Evolutionary conservation across 2,329 filamentous ascomycete species (phyloP).

Genomic region (Coleophoma crateriformis): DNA sequence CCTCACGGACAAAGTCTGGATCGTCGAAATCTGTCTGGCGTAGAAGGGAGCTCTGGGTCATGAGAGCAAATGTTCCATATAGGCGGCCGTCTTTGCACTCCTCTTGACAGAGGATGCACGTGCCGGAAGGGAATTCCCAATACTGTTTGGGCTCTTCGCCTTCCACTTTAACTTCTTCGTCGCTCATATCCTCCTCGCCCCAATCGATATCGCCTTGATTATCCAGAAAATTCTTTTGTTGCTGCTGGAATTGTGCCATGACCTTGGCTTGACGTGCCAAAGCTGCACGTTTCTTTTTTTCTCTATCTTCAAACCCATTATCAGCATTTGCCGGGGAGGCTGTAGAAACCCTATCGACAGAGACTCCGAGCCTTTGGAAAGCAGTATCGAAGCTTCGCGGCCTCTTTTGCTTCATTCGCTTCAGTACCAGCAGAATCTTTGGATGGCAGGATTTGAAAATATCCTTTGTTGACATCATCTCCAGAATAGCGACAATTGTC

Average conservation of each 20-base stretch:
- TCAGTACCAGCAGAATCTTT: constrained; percentile 79
- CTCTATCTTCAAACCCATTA: constrained; percentile 55
- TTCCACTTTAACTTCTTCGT: constrained; percentile 55
- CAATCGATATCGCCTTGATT: constrained; percentile 85
- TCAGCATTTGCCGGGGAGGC: constrained; percentile 69
- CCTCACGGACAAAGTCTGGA: constrained; percentile 78
- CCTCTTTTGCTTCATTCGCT: constrained; percentile 77
- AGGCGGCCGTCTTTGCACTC: constrained; percentile 84
- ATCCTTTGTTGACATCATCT: constrained; percentile 58
- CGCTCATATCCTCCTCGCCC: constrained; percentile 74
- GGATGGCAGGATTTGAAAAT: constrained; percentile 78
- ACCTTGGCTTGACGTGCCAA: constrained; percentile 85
- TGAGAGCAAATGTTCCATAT: constrained; percentile 88
- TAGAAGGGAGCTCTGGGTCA: constrained; percentile 80
- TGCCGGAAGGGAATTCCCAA: constrained; percentile 89
- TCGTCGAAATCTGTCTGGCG: constrained; percentile 82
- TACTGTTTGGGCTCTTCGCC: constrained; percentile 63
- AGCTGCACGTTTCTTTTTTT: constrained; percentile 86
- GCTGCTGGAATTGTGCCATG: constrained; percentile 97
- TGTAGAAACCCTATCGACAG: constrained; percentile 74
- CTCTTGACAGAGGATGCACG: constrained; percentile 95
- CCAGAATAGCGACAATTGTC: constrained; percentile 60
- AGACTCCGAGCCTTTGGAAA: constrained; percentile 57
- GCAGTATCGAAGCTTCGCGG: constrained; percentile 67
- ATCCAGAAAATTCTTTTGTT: constrained; percentile 91